Conservation (phyloP, 129 eudicot species). For the Sambucus nigra region DNA sequence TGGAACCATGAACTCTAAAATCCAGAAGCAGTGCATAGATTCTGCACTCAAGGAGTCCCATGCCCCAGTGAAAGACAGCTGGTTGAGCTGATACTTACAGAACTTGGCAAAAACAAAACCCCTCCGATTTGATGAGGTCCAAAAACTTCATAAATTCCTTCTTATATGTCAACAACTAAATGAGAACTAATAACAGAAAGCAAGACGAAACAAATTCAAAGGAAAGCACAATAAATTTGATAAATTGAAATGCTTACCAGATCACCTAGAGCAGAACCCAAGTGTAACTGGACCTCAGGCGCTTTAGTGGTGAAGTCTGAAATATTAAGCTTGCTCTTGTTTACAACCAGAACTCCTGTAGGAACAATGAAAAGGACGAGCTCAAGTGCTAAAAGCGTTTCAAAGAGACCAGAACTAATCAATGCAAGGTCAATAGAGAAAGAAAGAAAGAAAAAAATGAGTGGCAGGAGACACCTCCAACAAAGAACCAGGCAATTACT, state of each 20-base stretch:
- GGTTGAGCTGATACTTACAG: neutral
- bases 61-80: neutral
- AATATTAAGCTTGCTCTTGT: slow-evolving; percentile 14
- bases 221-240: neutral
- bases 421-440: neutral
- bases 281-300: slow-evolving; percentile 15
- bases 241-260: slow-evolving; percentile 16
- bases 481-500: neutral
- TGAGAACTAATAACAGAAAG: neutral
- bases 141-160: neutral
- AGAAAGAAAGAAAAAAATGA: no score
- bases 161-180: neutral
- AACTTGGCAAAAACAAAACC: neutral
- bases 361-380: neutral
- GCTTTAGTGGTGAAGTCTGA: slow-evolving; percentile 19
- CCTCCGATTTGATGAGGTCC: neutral
- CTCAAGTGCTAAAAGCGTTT: slow-evolving; percentile 3
- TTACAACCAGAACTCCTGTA: slow-evolving; percentile 18
- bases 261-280: slow-evolving; percentile 14
- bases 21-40: no score
- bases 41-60: no score
- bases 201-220: neutral
- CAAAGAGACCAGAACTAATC: neutral
- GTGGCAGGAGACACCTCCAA: neutral
- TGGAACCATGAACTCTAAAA: no score